A percentile compares a stretch with the other conserved stretches of the same genome.
These are phyloP conservation scores for Annulohypoxylon truncatum DNA, from an alignment of 2,329 filamentous ascomycete species.

Conservation along the genomic window DNA sequence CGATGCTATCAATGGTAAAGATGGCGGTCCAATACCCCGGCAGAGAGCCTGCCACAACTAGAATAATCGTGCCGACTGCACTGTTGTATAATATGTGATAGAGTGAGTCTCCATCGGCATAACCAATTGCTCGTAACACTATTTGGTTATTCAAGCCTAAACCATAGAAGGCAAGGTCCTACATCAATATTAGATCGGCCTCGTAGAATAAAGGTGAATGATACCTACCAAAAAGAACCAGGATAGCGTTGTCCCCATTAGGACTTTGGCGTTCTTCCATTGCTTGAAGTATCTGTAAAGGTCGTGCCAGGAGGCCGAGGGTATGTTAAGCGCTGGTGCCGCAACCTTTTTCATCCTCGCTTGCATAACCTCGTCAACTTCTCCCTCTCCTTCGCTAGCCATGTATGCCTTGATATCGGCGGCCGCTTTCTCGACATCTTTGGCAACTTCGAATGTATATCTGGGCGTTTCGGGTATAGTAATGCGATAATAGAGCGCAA, in stretches of 20 bases:
- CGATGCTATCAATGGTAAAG: conserved; percentile 77
- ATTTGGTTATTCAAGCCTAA: conserved; percentile 81
- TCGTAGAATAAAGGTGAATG: not conserved
- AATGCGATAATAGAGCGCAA: conserved; percentile 86
- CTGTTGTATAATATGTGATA: conserved; percentile 78
- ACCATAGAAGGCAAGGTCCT: conserved; percentile 76
- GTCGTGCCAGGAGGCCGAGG: conserved; percentile 77
- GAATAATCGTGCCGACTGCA: conserved; percentile 80
- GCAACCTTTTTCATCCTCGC: conserved; percentile 65
- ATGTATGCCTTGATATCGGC: conserved; percentile 75
- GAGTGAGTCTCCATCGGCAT: conserved; percentile 69
- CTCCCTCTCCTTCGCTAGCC: conserved; percentile 59
- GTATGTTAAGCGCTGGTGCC: conserved; percentile 67
- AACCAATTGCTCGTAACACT: conserved; percentile 79
- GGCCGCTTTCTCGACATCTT: conserved; percentile 79
- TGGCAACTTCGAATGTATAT: conserved; percentile 84
- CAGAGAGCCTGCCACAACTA: conserved; percentile 80
- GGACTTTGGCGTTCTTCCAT: conserved; percentile 76
- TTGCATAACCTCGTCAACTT: conserved; percentile 60
- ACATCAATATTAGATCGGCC: conserved; percentile 27
- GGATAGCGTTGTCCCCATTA: conserved; percentile 80
- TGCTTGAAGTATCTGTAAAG: conserved; percentile 74
- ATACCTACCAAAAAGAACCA: conserved; percentile 78
- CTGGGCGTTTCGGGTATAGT: conserved; percentile 87
- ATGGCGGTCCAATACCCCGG: conserved; percentile 85